Base-by-base conservation (phyloP, 2,329 filamentous ascomycete species). In the Xylaria sp. region DNA sequence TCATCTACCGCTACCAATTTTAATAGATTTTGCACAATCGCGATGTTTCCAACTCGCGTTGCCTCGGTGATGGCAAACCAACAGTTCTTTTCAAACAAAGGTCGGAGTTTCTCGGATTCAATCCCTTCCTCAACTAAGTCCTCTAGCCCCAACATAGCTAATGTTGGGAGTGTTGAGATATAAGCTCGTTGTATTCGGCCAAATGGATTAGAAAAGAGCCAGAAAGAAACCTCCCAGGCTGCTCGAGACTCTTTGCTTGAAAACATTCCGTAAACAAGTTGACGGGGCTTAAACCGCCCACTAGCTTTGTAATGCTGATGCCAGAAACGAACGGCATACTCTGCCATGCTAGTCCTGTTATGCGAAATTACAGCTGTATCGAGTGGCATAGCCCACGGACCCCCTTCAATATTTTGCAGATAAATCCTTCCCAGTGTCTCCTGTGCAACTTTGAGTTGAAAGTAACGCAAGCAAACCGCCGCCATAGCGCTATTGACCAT, bases 241-340 rank as follows among this genome's bases (percentile, higher is more conserved):
- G 21, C 47, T 24, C 47, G n/a, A 24, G n/a, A 24, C n/a, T 24
- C 47, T 17, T 17, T 50, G 21, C 19, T 50, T 17, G n/a, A 6
- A 7, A 50, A 50, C 4, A 50, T 3, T 11, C 24, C 47, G 5
- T 50, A 17, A 50, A 50, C 47, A 12, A 50, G 47, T 21, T 24
- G 4, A 24, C n/a, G 5, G 11, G 47, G 47, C 11, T 50, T 50
- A 17, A 50, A 50, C 5, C 11, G n/a, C 17, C 47, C 47, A 24
- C 47, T 50, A 12, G n/a, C 47, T 12, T 24, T 50, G 11, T 50
- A 50, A 17, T 50, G 47, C n/a, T 24, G 47, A 21, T 6, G 47
- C 47, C 47, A 50, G 21, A 50, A 50, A 5, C 47, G 47, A 50
- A 50, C 47, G n/a, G 47, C 47, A 50, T 50, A 50, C 9, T 50